Evolutionary conservation across 805 yeast species (phyloP), one percentile per base, ranked within the genome.

Genomic region (Kuraishia floccosa): DNA sequence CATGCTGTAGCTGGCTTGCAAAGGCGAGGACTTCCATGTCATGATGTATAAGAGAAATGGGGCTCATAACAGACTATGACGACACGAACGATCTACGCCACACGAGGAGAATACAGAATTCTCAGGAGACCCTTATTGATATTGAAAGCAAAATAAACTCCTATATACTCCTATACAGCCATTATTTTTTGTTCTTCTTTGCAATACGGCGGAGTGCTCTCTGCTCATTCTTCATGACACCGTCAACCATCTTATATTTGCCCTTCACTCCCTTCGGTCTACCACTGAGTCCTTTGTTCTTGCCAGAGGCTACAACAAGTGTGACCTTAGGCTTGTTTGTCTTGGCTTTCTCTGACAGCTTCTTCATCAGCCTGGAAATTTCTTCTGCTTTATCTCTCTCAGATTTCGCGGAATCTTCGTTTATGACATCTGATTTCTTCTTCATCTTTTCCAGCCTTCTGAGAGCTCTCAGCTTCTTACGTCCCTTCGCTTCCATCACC

Each of bases 201-300:
- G 85, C 81, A 42, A 87, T 83, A 53, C 97, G 76, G 50, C 72
- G 77, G 49, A 89, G 64, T 10, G 97, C 96, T 43, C 98, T 68
- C 67, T 81, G 87, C 60, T 91, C 99, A 56, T 91, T 91, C 82
- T 91, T 91, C 80, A 85, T 65, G 14, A 78, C 83, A 66, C 97
- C 97, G 59, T 91, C 99, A 44, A 91, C 97, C 98, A 91, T 91
- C 78, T 84, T 91, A 64, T 91, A 91, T 54, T 84, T 86, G 60
- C 99, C 99, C 56, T 77, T 85, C 43, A 91, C 75, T 54, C 98
- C 99, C 60, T 74, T 80, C 25, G 99, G 99, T 63, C 99, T 80
- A 34, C 98, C 98, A 43, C 82, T 65, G 31, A 87, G 60, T 36
- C 95, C 94, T 54, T 64, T 81, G 57, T 91, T 87, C 23, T 63